phyloP scores from a whole-genome alignment of 352 stramenopile genomes.

The Elongisporangium undulatum region DNA sequence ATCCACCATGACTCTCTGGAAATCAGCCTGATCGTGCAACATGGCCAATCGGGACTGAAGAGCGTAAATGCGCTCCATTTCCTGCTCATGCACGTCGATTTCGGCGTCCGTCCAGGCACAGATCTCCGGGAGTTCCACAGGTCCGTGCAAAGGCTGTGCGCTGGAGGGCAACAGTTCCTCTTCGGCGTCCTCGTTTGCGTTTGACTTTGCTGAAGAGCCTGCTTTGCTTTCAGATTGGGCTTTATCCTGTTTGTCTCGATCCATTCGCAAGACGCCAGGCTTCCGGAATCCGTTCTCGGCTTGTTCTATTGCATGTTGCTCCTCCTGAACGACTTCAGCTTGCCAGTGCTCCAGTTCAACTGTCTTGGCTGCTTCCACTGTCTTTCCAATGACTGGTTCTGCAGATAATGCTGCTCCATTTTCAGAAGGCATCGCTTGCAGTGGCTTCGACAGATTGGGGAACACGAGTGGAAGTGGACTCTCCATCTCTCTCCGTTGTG shows the following conservation, averaged over 20 bases:
- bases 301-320: neutral
- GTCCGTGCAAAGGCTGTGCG: neutral
- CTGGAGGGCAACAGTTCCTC: neutral
- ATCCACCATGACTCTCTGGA: constrained; percentile 6
- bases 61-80: constrained; percentile 40
- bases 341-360: constrained; percentile 1
- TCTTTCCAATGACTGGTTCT: neutral
- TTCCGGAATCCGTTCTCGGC: neutral
- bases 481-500: constrained; percentile 17
- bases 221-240: neutral
- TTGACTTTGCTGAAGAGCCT: neutral
- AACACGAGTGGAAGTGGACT: neutral
- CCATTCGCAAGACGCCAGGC: neutral
- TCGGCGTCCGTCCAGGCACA: constrained; percentile 45
- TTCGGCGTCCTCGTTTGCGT: neutral
- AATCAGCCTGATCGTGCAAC: constrained; percentile 21
- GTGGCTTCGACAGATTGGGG: constrained; percentile 2
- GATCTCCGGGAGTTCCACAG: constrained; percentile 22
- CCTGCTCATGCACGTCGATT: constrained; percentile 33
- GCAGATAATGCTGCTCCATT: neutral
- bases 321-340: neutral
- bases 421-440: constrained; percentile 13
- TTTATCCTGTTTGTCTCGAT: neutral
- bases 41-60: constrained; percentile 25
- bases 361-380: neutral